phyloP scores from a whole-genome alignment of 345 rosid species.

The Cardamine chenopodiifolia region DNA sequence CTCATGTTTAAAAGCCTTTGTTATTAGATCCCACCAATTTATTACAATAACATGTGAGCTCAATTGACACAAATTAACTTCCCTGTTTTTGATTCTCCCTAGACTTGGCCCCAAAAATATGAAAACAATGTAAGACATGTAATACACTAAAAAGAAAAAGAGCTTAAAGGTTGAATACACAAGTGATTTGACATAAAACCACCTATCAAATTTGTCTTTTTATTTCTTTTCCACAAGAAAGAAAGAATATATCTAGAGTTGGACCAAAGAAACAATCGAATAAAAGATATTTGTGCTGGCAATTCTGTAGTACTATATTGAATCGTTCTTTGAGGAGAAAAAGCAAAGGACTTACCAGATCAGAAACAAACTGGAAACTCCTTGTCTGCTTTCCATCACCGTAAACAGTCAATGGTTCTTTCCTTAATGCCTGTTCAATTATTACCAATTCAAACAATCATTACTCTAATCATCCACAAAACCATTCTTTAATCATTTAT shows the following conservation, averaged over 20 bases:
- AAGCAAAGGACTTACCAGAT: slow-evolving; percentile 53
- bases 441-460: slow-evolving; percentile 20
- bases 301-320: neutral
- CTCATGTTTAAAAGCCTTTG: slow-evolving; percentile 31
- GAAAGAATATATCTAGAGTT: neutral
- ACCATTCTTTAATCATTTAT: neutral
- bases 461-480: slow-evolving; percentile 26
- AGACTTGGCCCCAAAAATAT: too few relatives aligned
- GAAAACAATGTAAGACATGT: too few relatives aligned
- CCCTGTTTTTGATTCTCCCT: neutral
- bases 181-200: neutral
- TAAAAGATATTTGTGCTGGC: neutral
- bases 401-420: slow-evolving; percentile 83
- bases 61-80: slow-evolving; percentile 20
- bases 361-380: slow-evolving; percentile 88
- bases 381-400: slow-evolving; percentile 94
- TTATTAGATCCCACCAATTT: slow-evolving; percentile 17
- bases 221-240: neutral
- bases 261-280: slow-evolving; percentile 4
- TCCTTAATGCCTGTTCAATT: slow-evolving; percentile 67
- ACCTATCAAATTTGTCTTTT: neutral
- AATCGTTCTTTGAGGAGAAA: neutral
- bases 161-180: neutral
- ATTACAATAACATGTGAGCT: slow-evolving; percentile 36
- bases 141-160: neutral